Evolutionary conservation across 179 eudicot species (phyloP), one percentile per base, ranked within the genome.

Genomic region (Gypsophila paniculata): DNA sequence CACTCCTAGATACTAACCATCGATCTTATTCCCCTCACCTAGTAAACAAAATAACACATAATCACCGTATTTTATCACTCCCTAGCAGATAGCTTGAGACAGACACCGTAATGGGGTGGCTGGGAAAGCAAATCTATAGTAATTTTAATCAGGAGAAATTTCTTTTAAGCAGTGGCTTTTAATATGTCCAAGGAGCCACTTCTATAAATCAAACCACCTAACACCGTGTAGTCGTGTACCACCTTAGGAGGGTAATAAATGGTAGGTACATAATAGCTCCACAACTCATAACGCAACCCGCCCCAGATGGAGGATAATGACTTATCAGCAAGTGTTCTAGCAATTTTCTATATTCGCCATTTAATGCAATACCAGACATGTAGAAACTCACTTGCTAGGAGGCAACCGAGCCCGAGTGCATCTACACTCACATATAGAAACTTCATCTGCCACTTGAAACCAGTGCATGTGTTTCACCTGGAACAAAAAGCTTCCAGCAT

Each of bases 401-500:
- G 97, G 98, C 79, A 93, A 79, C 68, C 87, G 84, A 52, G 98
- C 98, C 81, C 96, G 82, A 23, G 86, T 89, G 79, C 98, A 93
- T 80, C 97, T 88, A 76, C 98, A 93, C 74, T 93, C 98, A 54
- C 96, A 89, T 39, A 85, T 82, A 63, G 97, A 93, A 76, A 84
- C 84, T 77, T 88, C 82, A 52, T 89, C 93, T 74, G 85, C 84
- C 75, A 89, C 38, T 55, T 82, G 89, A 84, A 89, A 93, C 98
- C 98, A 93, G 76, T 91, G 96, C 93, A 93, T 46, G 82, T 93
- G 98, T 82, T 89, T 93, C 72, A 93, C 98, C 98, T 93, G 77
- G 60, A 75, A 75, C 65, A 72, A 48, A 62, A 25, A 80, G 60
- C 29, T 22, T 49, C 46, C 11, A 42, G 1, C 0, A 42, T 42